Base-by-base conservation (phyloP, 352 stramenopile species). In the Pythium pectinolyticum region DNA sequence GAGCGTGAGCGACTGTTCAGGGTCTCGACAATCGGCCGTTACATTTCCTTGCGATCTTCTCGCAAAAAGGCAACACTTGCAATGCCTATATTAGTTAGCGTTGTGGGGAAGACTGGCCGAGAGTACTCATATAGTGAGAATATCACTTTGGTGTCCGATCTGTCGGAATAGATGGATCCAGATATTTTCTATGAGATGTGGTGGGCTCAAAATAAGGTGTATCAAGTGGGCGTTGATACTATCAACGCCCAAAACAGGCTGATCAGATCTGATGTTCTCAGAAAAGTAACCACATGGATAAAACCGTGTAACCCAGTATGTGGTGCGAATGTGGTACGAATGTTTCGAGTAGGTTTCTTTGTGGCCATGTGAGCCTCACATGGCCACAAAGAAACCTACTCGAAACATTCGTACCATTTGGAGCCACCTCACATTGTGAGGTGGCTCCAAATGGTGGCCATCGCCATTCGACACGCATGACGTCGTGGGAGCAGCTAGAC, bases 341-440 rank as follows among this genome's bases (percentile, higher is more conserved):
- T 39, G 59, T 66, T n/a, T 1, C 30, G 10, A 40, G 43, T 66
- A 50, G 61, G 59, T 66, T 66, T 66, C 50, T 66, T 59, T 66
- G 48, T 41, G 40, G 39, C 58, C 49, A 47, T 19, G 8, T 10
- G 35, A n/a, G n/a, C n/a, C n/a, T n/a, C 35, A 10, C 8, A 19
- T 47, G 49, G 58, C 39, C 40, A 41, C 48, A 66, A 59, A 66
- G 50, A 66, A 66, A 66, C 59, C 61, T 50, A 66, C 43, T 40
- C 10, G 30, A 1, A n/a, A 66, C 59, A 39, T 66, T 66, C 59
- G 31, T 35, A 41, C 34, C 19, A 66, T n/a, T n/a, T n/a, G n/a
- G n/a, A n/a, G n/a, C n/a, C n/a, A n/a, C n/a, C n/a, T n/a, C n/a
- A n/a, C n/a, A n/a, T n/a, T n/a, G n/a, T n/a, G n/a, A n/a, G n/a